Conservation (phyloP, 2,329 filamentous ascomycete species). For the Colletotrichum costaricense region DNA sequence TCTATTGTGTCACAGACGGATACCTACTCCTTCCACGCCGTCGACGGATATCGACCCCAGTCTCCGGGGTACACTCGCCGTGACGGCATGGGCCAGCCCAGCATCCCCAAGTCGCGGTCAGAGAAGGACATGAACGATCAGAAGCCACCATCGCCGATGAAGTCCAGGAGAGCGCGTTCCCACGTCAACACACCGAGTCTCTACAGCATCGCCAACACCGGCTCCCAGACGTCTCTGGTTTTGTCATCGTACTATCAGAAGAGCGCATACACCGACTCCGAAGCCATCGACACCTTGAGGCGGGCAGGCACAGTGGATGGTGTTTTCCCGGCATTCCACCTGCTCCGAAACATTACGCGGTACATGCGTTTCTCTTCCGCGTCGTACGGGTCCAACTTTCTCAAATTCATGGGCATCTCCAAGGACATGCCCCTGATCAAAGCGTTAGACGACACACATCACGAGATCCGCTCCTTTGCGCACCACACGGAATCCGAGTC, state of each 20-base stretch:
- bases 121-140: slow-evolving; percentile 46
- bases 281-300: slow-evolving; percentile 60
- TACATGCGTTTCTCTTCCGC: slow-evolving; percentile 77
- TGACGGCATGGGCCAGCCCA: slow-evolving; percentile 43
- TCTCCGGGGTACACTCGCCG: slow-evolving; percentile 53
- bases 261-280: slow-evolving; percentile 59
- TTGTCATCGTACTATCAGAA: slow-evolving; percentile 61
- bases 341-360: slow-evolving; percentile 71
- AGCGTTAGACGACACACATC: slow-evolving; percentile 61
- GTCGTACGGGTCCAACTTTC: slow-evolving; percentile 72
- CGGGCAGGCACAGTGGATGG: slow-evolving; percentile 66
- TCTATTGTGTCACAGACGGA: slow-evolving; percentile 68
- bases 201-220: slow-evolving; percentile 69
- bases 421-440: slow-evolving; percentile 57
- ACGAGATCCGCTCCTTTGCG: slow-evolving; percentile 72
- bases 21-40: slow-evolving; percentile 62
- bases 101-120: slow-evolving; percentile 45
- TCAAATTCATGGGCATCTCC: slow-evolving; percentile 71
- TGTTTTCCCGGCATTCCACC: slow-evolving; percentile 68
- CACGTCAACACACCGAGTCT: slow-evolving; percentile 62
- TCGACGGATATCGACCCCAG: slow-evolving; percentile 55
- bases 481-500: slow-evolving; percentile 70
- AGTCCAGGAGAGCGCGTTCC: slow-evolving; percentile 44
- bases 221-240: slow-evolving; percentile 65
- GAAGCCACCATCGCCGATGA: slow-evolving; percentile 31